Percentiles rank a stretch among this genome's conserved stretches.
Evolutionary conservation across 176 grass and related monocot species (phyloP).

Genomic region (Cocos nucifera): DNA sequence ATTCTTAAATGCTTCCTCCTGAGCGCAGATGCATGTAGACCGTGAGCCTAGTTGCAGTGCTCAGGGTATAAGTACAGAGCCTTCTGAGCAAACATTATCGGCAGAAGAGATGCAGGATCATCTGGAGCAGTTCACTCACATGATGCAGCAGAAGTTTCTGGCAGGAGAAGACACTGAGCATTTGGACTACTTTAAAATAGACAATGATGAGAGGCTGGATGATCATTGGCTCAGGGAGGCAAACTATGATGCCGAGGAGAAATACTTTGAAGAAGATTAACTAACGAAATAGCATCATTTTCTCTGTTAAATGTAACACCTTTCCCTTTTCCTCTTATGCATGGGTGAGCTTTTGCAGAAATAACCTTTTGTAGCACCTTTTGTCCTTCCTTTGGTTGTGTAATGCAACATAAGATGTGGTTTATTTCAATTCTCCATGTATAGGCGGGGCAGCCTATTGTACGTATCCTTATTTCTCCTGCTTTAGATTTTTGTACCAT

Average conservation of each 20-base stretch:
- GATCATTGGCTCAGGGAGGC: constrained; percentile 84
- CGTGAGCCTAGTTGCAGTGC: background rate
- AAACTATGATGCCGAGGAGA: constrained; percentile 74
- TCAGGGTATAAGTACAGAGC: background rate
- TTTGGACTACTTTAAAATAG: constrained; percentile 66
- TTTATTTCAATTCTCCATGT: too few relatives aligned
- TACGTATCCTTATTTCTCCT: too few relatives aligned
- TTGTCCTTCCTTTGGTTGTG: too few relatives aligned
- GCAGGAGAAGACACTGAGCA: constrained; percentile 55
- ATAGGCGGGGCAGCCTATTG: too few relatives aligned
- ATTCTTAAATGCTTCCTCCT: background rate
- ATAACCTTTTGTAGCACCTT: too few relatives aligned
- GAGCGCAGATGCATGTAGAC: constrained; percentile 20
- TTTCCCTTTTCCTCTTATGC: too few relatives aligned
- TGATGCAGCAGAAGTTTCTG: constrained; percentile 94
- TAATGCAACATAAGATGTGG: too few relatives aligned
- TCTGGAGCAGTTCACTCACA: constrained; percentile 63
- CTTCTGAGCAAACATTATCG: constrained; percentile 32
- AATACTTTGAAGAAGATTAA: constrained; percentile 82
- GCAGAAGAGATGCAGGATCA: constrained; percentile 71
- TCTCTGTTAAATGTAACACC: too few relatives aligned
- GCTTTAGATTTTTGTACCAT: too few relatives aligned
- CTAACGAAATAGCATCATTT: too few relatives aligned
- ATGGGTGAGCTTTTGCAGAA: too few relatives aligned
- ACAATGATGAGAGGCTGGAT: constrained; percentile 74